Evolutionary conservation across 1,284 basidiomycete genomes (phyloP), one percentile per base, ranked within the genome.

Genomic region (Wolfiporia cocos): DNA sequence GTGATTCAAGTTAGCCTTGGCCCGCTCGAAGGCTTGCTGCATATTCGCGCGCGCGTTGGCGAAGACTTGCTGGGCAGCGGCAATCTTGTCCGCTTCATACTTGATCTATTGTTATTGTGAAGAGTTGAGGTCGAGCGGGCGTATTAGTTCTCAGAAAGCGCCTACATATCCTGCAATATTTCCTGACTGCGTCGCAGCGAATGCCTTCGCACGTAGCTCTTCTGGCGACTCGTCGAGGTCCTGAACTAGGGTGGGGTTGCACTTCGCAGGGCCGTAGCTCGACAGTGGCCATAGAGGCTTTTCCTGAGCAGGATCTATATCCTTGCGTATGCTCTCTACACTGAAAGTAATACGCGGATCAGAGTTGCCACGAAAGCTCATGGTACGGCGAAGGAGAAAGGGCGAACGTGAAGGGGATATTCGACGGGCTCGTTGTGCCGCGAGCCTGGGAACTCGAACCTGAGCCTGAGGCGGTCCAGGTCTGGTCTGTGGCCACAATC

Each of bases 281-380:
- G 89, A 83, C 0, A 94, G 65, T n/a, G 84, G 81, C 85, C 88
- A 97, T 5, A 75, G 42, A 0, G 92, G 93, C 53, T 79, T 81
- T 17, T 91, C 87, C 3, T 61, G 63, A 14, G 62, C 62, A 5
- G 63, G 58, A 3, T 74, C 77, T n/a, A 91, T 55, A 53, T 91
- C 88, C 32, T 64, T 67, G 12, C 58, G 57, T 23, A 89, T 72
- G 1, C 70, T 63, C 12, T 88, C 84, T n/a, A 64, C 52, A 14
- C 84, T 89, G 55, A 24, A 31, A 35, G 17, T n/a, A 29, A 39
- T 11, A 53, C 49, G 49, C n/a, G n/a, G n/a, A n/a, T n/a, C n/a
- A n/a, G 10, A 47, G 51, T 36, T 34, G 45, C 15, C 32, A 37
- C 23, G 29, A 36, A 39, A 41, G 11, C n/a, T n/a, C n/a, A 15